Conservation (phyloP, 345 rosid species). For the Tarenaya hassleriana region DNA sequence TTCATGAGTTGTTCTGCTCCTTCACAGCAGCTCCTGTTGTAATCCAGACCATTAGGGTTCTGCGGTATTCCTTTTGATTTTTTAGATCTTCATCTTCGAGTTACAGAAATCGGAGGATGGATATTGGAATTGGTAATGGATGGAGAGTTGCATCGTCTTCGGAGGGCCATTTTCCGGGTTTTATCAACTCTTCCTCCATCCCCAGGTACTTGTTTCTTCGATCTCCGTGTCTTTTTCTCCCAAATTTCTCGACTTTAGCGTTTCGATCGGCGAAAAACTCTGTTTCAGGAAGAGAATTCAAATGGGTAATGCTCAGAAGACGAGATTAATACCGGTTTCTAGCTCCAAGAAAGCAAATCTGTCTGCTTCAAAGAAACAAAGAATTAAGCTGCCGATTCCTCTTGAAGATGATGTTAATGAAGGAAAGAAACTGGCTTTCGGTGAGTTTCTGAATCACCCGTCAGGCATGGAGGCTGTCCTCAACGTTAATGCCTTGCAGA, state of each 20-base stretch:
- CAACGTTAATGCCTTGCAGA: slow-evolving; percentile 56
- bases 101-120: slow-evolving; percentile 13
- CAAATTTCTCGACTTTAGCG: slow-evolving; percentile 1
- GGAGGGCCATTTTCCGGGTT: slow-evolving; percentile 7
- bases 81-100: background rate
- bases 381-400: slow-evolving; percentile 41
- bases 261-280: background rate
- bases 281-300: slow-evolving; percentile 24
- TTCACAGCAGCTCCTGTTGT: background rate
- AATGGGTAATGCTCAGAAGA: background rate
- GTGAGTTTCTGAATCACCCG: slow-evolving; percentile 60
- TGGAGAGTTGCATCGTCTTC: slow-evolving; percentile 12
- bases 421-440: slow-evolving; percentile 35
- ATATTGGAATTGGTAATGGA: slow-evolving; percentile 19
- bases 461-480: slow-evolving; percentile 62
- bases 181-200: slow-evolving; percentile 9
- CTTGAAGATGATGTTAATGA: slow-evolving; percentile 13
- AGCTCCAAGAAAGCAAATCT: slow-evolving; percentile 56
- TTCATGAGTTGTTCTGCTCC: background rate
- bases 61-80: background rate
- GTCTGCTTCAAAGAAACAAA: slow-evolving; percentile 54
- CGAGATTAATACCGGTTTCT: slow-evolving; percentile 14
- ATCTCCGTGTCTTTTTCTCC: background rate
- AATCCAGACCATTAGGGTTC: background rate
- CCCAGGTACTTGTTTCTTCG: slow-evolving; percentile 18